Base-by-base conservation (phyloP, 139 green algal species). In the Tetraselmis striata region DNA sequence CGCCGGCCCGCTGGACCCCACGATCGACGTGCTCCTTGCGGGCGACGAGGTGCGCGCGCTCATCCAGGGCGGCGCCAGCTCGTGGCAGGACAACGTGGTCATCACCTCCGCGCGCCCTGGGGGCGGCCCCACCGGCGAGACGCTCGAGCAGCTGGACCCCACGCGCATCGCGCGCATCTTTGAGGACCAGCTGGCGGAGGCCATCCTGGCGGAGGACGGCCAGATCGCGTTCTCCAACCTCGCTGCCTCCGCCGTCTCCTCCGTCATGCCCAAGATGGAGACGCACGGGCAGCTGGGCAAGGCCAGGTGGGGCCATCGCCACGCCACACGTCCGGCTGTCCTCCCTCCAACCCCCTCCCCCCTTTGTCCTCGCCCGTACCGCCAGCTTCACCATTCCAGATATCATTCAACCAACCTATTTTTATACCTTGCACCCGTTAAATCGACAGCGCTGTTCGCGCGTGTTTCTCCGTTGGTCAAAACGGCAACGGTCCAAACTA, bases 181-280 rank as follows among this genome's bases (percentile, higher is more conserved):
- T 87, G 96, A 99, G 89, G 92, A 92, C 31, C 92, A 97, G 86
- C 91, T 98, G 32, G 90, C 92, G 31, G 89, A 95, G 31, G 94
- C 91, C 1, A 81, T 98, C 77, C 86, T 99, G 81, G 95, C 93
- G 28, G 93, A 98, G 79, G 93, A 99, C 75, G 96, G 96, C 1
- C 95, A 96, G 87, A 89, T 99, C 45, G 95, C 96, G 30, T 92
- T 99, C 76, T 88, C 85, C 32, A 92, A 90, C 59, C 90, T 99
- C 32, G 96, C 96, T 0, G 90, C 91, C 28, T 91, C 89, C 77
- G 98, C 96, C 1, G 90, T 98, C 32, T 86, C 87, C 31, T 95
- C 90, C 1, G 86, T 99, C 78, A 92, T 98, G 91, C 96, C 96
- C 59, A 96, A 95, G 83, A 92, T 99, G 30, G 95, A 99, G 88